Conservation (phyloP, 805 yeast genomes). For the Kluyveromyces siamensis region DNA sequence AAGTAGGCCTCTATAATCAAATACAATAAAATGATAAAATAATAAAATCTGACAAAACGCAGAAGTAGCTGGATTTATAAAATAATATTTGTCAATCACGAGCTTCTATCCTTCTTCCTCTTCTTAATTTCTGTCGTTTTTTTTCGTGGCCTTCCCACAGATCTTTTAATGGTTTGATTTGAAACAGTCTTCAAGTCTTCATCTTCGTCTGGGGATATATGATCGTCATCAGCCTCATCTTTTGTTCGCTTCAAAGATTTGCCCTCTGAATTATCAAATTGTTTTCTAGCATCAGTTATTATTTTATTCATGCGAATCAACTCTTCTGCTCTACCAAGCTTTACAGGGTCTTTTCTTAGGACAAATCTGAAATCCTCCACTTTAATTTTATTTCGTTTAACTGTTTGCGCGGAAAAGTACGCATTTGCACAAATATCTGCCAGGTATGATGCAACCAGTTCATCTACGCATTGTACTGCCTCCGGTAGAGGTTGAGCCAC, state of each 20-base stretch:
- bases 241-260: constrained; percentile 26
- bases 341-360: constrained; percentile 53
- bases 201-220: constrained; percentile 18
- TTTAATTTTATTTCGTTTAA: constrained; percentile 51
- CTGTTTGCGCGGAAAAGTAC: constrained; percentile 38
- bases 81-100: neutral
- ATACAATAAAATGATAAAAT: no score
- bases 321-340: constrained; percentile 63
- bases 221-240: constrained; percentile 20
- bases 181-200: constrained; percentile 15
- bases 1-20: no score
- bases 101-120: constrained; percentile 14
- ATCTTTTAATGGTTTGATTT: constrained; percentile 1
- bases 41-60: neutral
- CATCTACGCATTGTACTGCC: constrained; percentile 59
- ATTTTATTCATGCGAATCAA: constrained; percentile 49
- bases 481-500: constrained; percentile 57
- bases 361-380: constrained; percentile 70
- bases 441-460: constrained; percentile 53
- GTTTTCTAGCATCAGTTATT: constrained; percentile 56
- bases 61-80: neutral
- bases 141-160: constrained; percentile 11
- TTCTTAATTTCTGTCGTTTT: constrained; percentile 4
- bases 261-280: constrained; percentile 56
- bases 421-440: constrained; percentile 53